Evolutionary conservation across 768 basidiomycete species (phyloP), one percentile per base, ranked within the genome.

Genomic region (Amanita brunnescens): DNA sequence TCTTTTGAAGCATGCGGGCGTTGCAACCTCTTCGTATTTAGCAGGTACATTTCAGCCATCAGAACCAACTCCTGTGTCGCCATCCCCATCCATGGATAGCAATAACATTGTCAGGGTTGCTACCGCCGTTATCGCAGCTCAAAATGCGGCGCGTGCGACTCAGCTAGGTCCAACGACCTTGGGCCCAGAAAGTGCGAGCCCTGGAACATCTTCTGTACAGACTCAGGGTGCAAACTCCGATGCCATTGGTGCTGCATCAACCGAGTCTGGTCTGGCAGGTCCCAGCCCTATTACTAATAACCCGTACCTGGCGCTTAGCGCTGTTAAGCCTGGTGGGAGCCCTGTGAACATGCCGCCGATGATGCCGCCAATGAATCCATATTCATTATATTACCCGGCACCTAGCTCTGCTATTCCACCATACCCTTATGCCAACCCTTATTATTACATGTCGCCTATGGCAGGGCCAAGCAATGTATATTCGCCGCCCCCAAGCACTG

Each of bases 391-490:
- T 49, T 76, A 76, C 48, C 64, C 70, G 16, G 61, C 46, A 41
- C 67, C 73, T 12, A 64, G 64, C 16, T 68, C 70, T 12, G 65
- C 61, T 33, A 65, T 66, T 0, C 67, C 73, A 2, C 58, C 62
- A 9, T 61, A 58, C 58, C 68, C 71, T 14, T 75, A 74, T 48
- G 57, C 57, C 16, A 73, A 73, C 50, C 73, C 72, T 26, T 75
- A 74, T 53, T 71, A 73, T 45, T 73, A 72, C 53, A 60, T 73
- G 35, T 58, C 68, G n/a, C 72, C 72, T 16, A 64, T 69, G 55
- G 58, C 67, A 43, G 65, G 65, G 50, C 67, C 69, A 30, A 71
- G 64, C 53, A 70, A 65, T 23, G 60, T 62, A 61, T 71, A 66
- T 59, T 67, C 64, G 32, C 62, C 59, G 23, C 61, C 61, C 13